Evolutionary conservation across 345 rosid species (phyloP).

Genomic region (Eutrema japonicum): DNA sequence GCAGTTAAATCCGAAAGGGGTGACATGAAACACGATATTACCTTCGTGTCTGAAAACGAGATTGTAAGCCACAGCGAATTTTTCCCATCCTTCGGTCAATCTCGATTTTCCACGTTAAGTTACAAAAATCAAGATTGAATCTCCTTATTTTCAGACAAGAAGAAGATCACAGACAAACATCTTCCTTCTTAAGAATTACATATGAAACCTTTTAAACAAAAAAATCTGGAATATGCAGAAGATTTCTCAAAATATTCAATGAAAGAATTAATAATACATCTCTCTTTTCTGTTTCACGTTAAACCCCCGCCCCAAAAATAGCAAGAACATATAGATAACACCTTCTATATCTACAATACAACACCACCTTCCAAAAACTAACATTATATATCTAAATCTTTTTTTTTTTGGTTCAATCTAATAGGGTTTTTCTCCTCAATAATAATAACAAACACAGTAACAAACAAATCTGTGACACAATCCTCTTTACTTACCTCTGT

Average conservation of each 20-base stretch:
- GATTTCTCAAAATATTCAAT: conserved; percentile 5
- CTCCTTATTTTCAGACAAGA: no score
- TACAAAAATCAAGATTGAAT: no score
- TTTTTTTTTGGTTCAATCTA: conserved; percentile 13
- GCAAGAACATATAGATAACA: conserved; percentile 13
- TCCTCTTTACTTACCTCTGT: conserved; percentile 38
- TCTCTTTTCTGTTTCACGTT: not conserved
- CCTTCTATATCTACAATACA: conserved; percentile 40
- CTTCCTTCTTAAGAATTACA: not conserved
- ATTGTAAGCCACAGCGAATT: not conserved
- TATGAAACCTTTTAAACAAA: not conserved
- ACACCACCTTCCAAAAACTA: conserved; percentile 28
- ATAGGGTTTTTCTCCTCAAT: conserved; percentile 9
- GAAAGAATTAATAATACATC: conserved; percentile 30
- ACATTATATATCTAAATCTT: conserved; percentile 26
- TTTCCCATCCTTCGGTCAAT: not conserved
- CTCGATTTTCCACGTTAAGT: not conserved
- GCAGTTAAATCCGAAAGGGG: not conserved
- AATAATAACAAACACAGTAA: conserved; percentile 1
- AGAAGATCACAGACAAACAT: not conserved
- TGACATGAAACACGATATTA: not conserved
- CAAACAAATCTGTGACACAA: conserved; percentile 24
- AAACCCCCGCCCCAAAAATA: not conserved
- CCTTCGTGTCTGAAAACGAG: not conserved
- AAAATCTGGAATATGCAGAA: not conserved